phyloP scores from a whole-genome alignment of 148 eudicot species.

The Chenopodium suecicum region DNA sequence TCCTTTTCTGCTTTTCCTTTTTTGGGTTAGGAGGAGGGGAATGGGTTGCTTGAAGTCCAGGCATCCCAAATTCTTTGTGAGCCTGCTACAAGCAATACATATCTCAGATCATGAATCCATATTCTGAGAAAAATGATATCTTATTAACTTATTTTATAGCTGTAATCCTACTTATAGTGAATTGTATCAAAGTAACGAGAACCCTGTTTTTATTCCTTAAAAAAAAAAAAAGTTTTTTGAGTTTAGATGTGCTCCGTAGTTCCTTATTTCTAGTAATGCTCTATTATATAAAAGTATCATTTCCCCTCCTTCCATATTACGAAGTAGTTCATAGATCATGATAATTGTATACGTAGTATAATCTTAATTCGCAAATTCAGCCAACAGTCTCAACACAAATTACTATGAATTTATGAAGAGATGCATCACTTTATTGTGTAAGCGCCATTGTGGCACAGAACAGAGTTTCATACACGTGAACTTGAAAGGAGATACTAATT shows the following conservation, averaged over 20 bases:
- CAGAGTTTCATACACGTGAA: not conserved
- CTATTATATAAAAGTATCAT: too few species aligned
- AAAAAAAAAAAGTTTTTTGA: too few species aligned
- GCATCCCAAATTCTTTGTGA: not conserved
- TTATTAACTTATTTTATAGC: not conserved
- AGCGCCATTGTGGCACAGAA: not conserved
- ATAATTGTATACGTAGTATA: too few species aligned
- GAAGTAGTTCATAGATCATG: not conserved
- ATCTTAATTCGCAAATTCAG: not conserved
- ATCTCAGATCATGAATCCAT: slow-evolving; percentile 9
- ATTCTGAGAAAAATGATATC: not conserved
- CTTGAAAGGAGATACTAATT: too few species aligned
- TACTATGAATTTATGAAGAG: not conserved
- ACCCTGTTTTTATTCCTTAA: not conserved
- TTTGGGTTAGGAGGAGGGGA: not conserved
- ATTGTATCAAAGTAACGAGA: not conserved
- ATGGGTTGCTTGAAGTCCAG: not conserved
- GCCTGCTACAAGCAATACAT: not conserved
- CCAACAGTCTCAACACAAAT: not conserved
- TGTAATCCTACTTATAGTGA: too few species aligned
- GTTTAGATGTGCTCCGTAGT: too few species aligned
- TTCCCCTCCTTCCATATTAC: not conserved
- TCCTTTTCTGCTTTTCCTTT: not conserved
- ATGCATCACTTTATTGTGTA: not conserved
- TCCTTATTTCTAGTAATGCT: too few species aligned